These are phyloP conservation scores for maize (Zea mays) DNA, from an alignment of 176 grass and related monocot species.

Conservation along the genomic window Zm-B73-REFERENCE-NAM-5.0 NC_050102.1:172759001-172759500, in stretches of 20 bases:
- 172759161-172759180: not conserved
- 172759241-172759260: slow-evolving; percentile 12
- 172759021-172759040: not conserved
- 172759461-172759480: not conserved
- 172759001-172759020: not conserved
- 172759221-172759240: slow-evolving; percentile 6
- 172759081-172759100: not conserved
- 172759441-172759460: not conserved
- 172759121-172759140: not conserved
- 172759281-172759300: not conserved
- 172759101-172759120: not conserved
- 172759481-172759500: too few species aligned
- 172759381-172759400: slow-evolving; percentile 5
- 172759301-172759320: not conserved
- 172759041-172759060: too few species aligned
- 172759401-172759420: slow-evolving; percentile 7
- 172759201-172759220: not conserved
- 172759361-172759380: not conserved
- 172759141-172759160: not conserved
- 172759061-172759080: not conserved
- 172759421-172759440: not conserved
- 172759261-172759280: slow-evolving; percentile 2
- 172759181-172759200: not conserved
- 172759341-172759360: not conserved
- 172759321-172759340: not conserved